phyloP scores from a whole-genome alignment of 2,329 filamentous ascomycete species.

The Aspergillus hiratsukae region DNA sequence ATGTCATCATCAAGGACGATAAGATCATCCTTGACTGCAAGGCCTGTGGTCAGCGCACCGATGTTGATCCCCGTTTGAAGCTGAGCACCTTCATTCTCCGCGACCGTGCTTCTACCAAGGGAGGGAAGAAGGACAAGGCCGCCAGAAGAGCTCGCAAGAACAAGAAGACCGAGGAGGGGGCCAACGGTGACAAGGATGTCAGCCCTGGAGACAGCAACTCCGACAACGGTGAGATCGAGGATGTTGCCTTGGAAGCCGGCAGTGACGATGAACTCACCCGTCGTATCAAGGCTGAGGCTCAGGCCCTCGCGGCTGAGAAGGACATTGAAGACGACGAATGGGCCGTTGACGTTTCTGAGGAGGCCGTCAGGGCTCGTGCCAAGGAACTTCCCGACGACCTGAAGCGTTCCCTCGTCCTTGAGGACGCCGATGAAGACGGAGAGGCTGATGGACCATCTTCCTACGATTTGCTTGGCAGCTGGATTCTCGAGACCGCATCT shows the following conservation, averaged over 20 bases:
- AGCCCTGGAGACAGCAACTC: conserved; percentile 64
- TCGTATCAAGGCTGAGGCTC: conserved; percentile 62
- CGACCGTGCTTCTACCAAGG: conserved; percentile 78
- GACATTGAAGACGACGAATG: conserved; percentile 83
- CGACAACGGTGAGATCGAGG: conserved; percentile 58
- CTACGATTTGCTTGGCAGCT: conserved; percentile 89
- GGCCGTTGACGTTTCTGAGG: conserved; percentile 94
- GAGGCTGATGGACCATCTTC: conserved; percentile 72
- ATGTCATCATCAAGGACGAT: conserved; percentile 90
- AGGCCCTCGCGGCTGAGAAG: conserved; percentile 66
- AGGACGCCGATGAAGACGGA: conserved; percentile 73
- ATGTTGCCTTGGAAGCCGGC: conserved; percentile 62
- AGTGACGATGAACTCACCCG: conserved; percentile 92
- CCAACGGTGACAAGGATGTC: conserved; percentile 55
- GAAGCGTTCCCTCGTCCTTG: conserved; percentile 83
- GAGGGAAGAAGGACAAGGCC: conserved; percentile 93
- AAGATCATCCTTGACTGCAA: conserved; percentile 96
- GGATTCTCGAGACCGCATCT: conserved; percentile 73
- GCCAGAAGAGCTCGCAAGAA: conserved; percentile 83
- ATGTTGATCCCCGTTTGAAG: conserved; percentile 91
- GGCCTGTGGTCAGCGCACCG: conserved; percentile 88
- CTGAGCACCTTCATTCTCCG: conserved; percentile 96
- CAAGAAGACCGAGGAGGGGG: conserved; percentile 56
- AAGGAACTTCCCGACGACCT: conserved; percentile 91
- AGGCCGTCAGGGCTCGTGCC: conserved; percentile 89